Percentiles rank a stretch among this genome's conserved stretches.
These are phyloP conservation scores for Biscogniauxia sp. DNA, from an alignment of 2,329 filamentous ascomycete species.

Conservation along the genomic window DNA sequence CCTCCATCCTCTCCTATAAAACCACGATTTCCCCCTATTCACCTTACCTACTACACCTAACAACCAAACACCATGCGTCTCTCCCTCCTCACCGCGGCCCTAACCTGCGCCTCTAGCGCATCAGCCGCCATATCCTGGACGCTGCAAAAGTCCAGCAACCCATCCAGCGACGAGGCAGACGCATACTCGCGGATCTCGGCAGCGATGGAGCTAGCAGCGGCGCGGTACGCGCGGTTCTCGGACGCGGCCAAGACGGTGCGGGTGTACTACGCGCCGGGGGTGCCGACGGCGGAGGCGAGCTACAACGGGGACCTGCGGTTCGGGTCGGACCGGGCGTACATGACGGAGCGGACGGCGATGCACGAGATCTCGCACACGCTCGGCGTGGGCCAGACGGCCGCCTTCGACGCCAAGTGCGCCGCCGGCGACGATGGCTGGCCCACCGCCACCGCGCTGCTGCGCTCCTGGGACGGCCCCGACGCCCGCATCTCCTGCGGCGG, in stretches of 20 bases:
- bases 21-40: neutral
- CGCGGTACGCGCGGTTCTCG: slow-evolving; percentile 38
- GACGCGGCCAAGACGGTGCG: slow-evolving; percentile 38
- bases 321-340: slow-evolving; percentile 43
- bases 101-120: slow-evolving; percentile 31
- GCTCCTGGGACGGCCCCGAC: slow-evolving; percentile 38
- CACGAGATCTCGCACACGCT: slow-evolving; percentile 49
- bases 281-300: slow-evolving; percentile 45
- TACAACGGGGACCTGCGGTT: slow-evolving; percentile 47
- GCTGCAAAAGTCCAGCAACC: slow-evolving; percentile 37
- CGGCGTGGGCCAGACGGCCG: slow-evolving; percentile 43
- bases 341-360: slow-evolving; percentile 38
- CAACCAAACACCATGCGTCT: slow-evolving; percentile 34
- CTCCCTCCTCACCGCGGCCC: slow-evolving; percentile 28
- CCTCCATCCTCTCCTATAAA: neutral
- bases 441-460: slow-evolving; percentile 38
- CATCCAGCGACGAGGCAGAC: slow-evolving; percentile 40
- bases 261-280: slow-evolving; percentile 42
- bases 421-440: slow-evolving; percentile 44
- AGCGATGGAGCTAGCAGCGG: slow-evolving; percentile 40
- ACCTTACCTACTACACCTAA: neutral
- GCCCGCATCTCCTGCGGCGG: slow-evolving; percentile 35
- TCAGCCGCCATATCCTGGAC: slow-evolving; percentile 40
- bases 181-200: slow-evolving; percentile 43
- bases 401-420: slow-evolving; percentile 39